These are phyloP conservation scores for Fusarium goolgardi DNA, from an alignment of 2,329 filamentous ascomycete genomes.

Conservation along the genomic window DNA sequence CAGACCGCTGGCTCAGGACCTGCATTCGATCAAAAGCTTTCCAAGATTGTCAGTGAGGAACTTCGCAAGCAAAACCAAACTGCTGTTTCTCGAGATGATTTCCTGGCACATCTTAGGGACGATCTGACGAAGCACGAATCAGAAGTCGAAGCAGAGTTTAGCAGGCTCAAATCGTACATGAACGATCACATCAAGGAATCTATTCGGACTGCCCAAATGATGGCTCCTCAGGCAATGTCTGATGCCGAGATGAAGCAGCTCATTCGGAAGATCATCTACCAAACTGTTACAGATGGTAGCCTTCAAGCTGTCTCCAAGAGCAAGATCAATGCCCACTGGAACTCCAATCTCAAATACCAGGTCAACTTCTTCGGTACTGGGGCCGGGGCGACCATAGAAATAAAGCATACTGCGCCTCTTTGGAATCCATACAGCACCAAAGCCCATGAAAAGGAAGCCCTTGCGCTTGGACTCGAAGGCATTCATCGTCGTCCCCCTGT, in stretches of 20 bases:
- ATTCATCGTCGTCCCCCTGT: constrained; percentile 52
- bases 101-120: constrained; percentile 58
- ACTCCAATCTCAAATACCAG: constrained; percentile 60
- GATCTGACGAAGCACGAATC: constrained; percentile 53
- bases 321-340: constrained; percentile 59
- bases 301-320: constrained; percentile 61
- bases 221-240: constrained; percentile 51
- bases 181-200: constrained; percentile 50
- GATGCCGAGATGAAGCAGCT: constrained; percentile 56
- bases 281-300: constrained; percentile 58
- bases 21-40: constrained; percentile 52
- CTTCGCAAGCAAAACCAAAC: constrained; percentile 48
- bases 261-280: constrained; percentile 56
- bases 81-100: constrained; percentile 62
- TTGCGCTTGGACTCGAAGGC: constrained; percentile 38
- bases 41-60: constrained; percentile 54
- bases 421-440: constrained; percentile 54
- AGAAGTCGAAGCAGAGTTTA: constrained; percentile 57
- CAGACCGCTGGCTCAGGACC: constrained; percentile 50
- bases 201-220: constrained; percentile 45
- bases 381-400: constrained; percentile 74
- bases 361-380: constrained; percentile 80
- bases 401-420: constrained; percentile 68
- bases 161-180: constrained; percentile 52
- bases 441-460: constrained; percentile 16